Percentiles rank a stretch among this genome's conserved stretches.
These are phyloP conservation scores for Lippia alba DNA, from an alignment of 305 asterid species.

Conservation along the genomic window DNA sequence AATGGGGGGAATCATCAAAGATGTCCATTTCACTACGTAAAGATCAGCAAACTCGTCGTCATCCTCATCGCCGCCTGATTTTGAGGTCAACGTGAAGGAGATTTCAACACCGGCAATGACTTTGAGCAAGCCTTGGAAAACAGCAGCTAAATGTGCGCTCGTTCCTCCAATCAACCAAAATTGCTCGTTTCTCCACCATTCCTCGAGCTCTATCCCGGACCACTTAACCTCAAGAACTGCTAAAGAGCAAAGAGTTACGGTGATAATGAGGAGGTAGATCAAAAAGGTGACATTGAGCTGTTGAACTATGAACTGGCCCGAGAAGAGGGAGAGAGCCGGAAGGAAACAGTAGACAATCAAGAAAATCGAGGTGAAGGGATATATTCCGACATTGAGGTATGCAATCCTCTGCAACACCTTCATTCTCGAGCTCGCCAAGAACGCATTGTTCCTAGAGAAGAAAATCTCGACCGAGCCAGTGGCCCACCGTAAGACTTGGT, in stretches of 20 bases:
- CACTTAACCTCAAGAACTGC: conserved; percentile 77
- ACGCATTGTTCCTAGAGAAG: conserved; percentile 76
- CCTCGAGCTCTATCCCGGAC: conserved; percentile 78
- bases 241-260: conserved; percentile 62
- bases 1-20: conserved; percentile 75
- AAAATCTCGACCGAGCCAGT: conserved; percentile 81
- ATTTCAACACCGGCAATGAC: conserved; percentile 75
- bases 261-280: conserved; percentile 59
- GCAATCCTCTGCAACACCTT: conserved; percentile 67
- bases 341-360: conserved; percentile 71
- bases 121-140: conserved; percentile 69
- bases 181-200: conserved; percentile 85
- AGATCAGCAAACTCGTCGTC: conserved; percentile 73
- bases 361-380: conserved; percentile 75
- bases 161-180: conserved; percentile 83
- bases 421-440: conserved; percentile 66
- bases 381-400: conserved; percentile 66
- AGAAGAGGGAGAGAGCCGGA: conserved; percentile 74
- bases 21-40: conserved; percentile 69
- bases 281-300: conserved; percentile 68
- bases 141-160: conserved; percentile 79
- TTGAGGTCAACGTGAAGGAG: conserved; percentile 72
- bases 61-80: conserved; percentile 66
- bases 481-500: conserved; percentile 85
- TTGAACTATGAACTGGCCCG: conserved; percentile 78